Conservation (phyloP, 495 filamentous ascomycete species). For the Daldinia vernicosa region DNA sequence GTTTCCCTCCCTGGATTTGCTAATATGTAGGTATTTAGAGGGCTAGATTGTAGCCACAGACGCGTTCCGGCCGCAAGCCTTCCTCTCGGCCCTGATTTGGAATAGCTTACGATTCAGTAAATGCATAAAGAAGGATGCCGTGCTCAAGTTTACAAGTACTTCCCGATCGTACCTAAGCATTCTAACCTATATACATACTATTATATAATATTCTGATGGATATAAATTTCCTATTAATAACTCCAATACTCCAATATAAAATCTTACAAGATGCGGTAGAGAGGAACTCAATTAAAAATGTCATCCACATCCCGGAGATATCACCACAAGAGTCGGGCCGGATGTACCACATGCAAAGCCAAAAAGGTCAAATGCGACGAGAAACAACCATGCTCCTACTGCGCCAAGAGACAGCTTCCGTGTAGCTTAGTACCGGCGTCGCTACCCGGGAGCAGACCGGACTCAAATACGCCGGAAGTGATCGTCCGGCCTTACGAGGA, state of each 20-base stretch:
- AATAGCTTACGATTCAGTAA: no score
- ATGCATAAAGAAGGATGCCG: no score
- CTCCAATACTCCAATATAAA: neutral
- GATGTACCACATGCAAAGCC: slow-evolving; percentile 53
- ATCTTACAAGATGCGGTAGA: neutral
- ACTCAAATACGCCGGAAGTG: slow-evolving; percentile 12
- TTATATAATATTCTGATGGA: neutral
- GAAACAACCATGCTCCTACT: slow-evolving; percentile 49
- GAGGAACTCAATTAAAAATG: slow-evolving; percentile 3
- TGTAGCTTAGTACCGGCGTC: slow-evolving; percentile 24
- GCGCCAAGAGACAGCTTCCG: slow-evolving; percentile 35
- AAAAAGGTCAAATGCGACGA: slow-evolving; percentile 57
- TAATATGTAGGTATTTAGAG: no score
- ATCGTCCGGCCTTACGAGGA: slow-evolving; percentile 1
- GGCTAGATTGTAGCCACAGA: no score
- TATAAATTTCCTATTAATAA: neutral
- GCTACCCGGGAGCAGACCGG: slow-evolving; percentile 3
- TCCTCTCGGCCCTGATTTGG: no score
- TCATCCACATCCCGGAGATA: slow-evolving; percentile 17
- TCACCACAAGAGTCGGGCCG: slow-evolving; percentile 31
- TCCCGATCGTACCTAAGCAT: no score
- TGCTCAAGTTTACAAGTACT: no score
- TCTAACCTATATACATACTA: neutral
- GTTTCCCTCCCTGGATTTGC: no score
- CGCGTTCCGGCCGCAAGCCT: no score